Conservation (phyloP, 1,284 basidiomycete genomes). For the Trametes polyzona region DNA sequence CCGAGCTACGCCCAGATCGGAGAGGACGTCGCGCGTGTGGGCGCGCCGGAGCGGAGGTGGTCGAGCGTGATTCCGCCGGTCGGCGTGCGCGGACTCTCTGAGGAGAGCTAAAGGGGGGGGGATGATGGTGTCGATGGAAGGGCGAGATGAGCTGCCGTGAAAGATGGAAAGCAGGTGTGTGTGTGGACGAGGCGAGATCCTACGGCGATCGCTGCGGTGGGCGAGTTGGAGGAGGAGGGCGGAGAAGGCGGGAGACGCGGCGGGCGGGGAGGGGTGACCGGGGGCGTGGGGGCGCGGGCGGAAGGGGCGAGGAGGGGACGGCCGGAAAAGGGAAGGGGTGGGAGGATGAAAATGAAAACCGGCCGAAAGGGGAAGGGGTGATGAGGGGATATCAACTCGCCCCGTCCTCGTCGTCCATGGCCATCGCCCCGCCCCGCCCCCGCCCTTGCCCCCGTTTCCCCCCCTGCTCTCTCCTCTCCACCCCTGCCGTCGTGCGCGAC, state of each 20-base stretch:
- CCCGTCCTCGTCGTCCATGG: constrained; percentile 28
- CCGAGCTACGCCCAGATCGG: constrained; percentile 6
- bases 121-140: neutral
- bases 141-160: neutral
- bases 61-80: neutral
- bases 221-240: neutral
- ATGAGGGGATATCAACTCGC: constrained; percentile 25
- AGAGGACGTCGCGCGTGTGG: neutral
- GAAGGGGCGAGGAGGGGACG: constrained; percentile 20
- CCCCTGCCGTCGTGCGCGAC: constrained; percentile 3
- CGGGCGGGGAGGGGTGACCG: constrained; percentile 19
- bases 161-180: neutral
- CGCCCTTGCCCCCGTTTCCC: constrained; percentile 25
- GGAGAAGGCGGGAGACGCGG: constrained; percentile 14
- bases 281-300: constrained; percentile 19
- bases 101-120: neutral
- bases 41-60: no score
- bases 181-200: neutral
- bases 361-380: constrained; percentile 21
- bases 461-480: constrained; percentile 21
- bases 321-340: constrained; percentile 16
- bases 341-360: constrained; percentile 23
- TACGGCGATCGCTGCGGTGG: neutral
- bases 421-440: constrained; percentile 25
- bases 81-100: neutral